A percentile compares a stretch with the other conserved stretches of the same genome.
Conservation (phyloP, 202 grass and related monocot species). For the Carex sylvatica region DNA sequence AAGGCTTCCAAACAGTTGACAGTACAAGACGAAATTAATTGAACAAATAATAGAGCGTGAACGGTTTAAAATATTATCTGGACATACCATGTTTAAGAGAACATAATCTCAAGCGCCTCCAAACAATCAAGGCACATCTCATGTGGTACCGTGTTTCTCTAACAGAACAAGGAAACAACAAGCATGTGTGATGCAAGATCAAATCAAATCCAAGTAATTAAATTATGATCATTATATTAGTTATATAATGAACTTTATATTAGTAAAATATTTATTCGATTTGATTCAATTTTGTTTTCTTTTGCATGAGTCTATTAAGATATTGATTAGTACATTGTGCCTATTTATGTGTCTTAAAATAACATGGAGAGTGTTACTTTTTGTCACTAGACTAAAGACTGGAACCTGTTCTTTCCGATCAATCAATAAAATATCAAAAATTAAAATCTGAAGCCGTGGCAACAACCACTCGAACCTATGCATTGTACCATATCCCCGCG, state of each 20-base stretch:
- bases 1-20: neutral
- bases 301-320: neutral
- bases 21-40: neutral
- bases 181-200: neutral
- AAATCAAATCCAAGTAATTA: neutral
- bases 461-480: too few species aligned
- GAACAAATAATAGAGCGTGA: neutral
- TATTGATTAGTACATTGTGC: neutral
- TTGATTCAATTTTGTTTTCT: neutral
- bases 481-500: too few species aligned
- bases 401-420: too few species aligned
- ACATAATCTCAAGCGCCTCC: neutral
- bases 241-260: neutral
- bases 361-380: too few species aligned
- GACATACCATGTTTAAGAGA: neutral
- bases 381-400: too few species aligned
- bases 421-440: too few species aligned
- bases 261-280: neutral
- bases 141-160: neutral
- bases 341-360: neutral
- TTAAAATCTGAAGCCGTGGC: too few species aligned
- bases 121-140: neutral
- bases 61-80: neutral
- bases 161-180: slow-evolving; percentile 4
- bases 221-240: neutral